Evolutionary conservation across 2,329 filamentous ascomycete genomes (phyloP), one percentile per base, ranked within the genome.

Genomic region (Epichloe amarillans): DNA sequence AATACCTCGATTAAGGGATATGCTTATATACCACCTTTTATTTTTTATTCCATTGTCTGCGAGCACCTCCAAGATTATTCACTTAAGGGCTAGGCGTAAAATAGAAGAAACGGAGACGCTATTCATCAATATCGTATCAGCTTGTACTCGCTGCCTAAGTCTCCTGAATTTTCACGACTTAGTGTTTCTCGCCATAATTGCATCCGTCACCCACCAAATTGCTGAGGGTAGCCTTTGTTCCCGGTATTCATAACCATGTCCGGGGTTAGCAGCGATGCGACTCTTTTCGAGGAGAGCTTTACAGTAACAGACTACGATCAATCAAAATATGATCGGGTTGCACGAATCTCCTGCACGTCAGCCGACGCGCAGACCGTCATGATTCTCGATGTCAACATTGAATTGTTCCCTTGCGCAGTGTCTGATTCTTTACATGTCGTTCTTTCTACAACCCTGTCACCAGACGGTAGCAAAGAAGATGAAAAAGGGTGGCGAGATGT

Each of bases 241-340:
- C 8, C 21, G 23, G 15, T 14, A 41, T 37, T 42, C 41, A 53
- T 3, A 46, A 49, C 17, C 19, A 56, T 57, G 61, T 54, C 50
- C 76, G 51, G 54, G 17, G 40, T 35, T 58, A 82, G 88, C 69
- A 84, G 86, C 59, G 91, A 97, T 72, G 84, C 90, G 52, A 84
- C 93, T 62, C 86, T 97, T 68, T 95, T 94, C 72, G 89, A 96
- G 71, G 89, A 95, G 65, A 84, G 80, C 62, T 96, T 97, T 77
- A 86, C 79, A 54, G 77, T 97, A 61, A 91, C 82, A 58, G 71
- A 79, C 50, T 74, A 88, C 66, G 86, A 95, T 72, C 78, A 83
- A 62, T 79, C 83, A 62, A 95, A 96, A 72, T 98, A 98, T 71
- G 93, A 97, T 72, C 88, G 91, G 57, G 91, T 96, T 26, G 86